A percentile compares a stretch with the other conserved stretches of the same genome.
Conservation (phyloP, 2,329 filamentous ascomycete genomes). For the Helminthosporium solani region DNA sequence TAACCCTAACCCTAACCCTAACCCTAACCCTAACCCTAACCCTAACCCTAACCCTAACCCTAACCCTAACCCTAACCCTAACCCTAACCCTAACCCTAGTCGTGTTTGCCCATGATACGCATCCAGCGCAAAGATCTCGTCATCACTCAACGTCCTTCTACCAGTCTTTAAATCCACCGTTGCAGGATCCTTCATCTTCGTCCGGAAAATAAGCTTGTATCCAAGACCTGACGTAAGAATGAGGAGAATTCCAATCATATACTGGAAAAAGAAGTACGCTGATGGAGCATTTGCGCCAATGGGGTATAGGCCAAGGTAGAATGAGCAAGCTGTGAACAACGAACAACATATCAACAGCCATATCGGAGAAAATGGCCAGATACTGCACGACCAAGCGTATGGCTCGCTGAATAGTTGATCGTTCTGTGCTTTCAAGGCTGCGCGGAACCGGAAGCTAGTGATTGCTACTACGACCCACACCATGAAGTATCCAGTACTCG, state of each 20-base stretch:
- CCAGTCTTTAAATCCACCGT: conserved; percentile 2
- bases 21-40: no score
- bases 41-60: no score
- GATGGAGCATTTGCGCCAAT: conserved; percentile 2
- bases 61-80: no score
- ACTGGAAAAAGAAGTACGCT: conserved; percentile 5
- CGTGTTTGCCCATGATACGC: conserved; percentile 1
- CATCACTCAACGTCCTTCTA: background rate
- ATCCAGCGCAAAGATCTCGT: conserved; percentile 4
- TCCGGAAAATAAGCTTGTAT: conserved; percentile 4
- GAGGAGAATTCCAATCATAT: conserved; percentile 3
- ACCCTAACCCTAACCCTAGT: no score
- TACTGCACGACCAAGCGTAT: conserved; percentile 31
- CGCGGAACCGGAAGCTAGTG: conserved; percentile 35
- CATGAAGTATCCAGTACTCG: conserved; percentile 36
- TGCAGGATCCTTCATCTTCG: background rate
- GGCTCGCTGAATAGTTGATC: conserved; percentile 26
- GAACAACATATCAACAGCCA: conserved; percentile 22
- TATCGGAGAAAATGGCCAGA: conserved; percentile 33
- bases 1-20: no score
- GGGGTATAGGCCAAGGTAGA: conserved; percentile 3
- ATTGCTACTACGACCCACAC: conserved; percentile 40
- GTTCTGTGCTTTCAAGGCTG: conserved; percentile 26
- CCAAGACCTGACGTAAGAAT: background rate
- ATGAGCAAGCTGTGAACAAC: conserved; percentile 3